Evolutionary conservation across 2,329 filamentous ascomycete genomes (phyloP), one percentile per base, ranked within the genome.

Genomic region (Fusarium nodosum): DNA sequence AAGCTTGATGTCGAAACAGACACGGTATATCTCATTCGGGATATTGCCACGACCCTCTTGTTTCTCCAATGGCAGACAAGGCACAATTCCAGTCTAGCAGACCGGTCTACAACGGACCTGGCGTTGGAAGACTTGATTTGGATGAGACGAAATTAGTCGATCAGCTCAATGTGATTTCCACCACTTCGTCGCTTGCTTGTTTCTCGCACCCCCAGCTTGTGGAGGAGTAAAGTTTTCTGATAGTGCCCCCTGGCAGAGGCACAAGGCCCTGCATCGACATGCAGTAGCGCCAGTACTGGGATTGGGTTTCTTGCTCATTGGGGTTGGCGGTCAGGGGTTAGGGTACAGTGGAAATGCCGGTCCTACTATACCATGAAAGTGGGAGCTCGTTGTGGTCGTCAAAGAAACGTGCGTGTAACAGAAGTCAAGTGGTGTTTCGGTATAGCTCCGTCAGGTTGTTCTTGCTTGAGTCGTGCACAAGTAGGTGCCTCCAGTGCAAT

Each of bases 1-100:
- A 66, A 63, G 48, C 34, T 72, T 66, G 65, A 69, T 64, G 60
- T 55, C 61, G 59, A 72, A 64, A 71, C 70, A 73, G 63, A 68
- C 72, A 62, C 62, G 56, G 45, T 58, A 52, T 64, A 57, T 58
- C 54, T 58, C 22, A 13, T 68, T 57, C 69, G 55, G 69, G 64
- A 60, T 62, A 55, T 55, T 51, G 62, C 64, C 66, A 52, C 48
- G 62, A 63, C 60, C 69, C 55, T 66, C 69, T 71, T 74, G 62
- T 60, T 56, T 74, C 63, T 63, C 60, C 63, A 59, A 39, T 52
- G 53, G 38, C 52, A 45, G 64, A 58, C 53, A 50, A 68, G 53
- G 58, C 57, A 53, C 56, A 64, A 56, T 69, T 46, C 61, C 68
- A 55, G 52, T 73, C 46, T 64, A 44, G 54, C 59, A 64, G 57